Evolutionary conservation across 139 green algal genomes (phyloP), one percentile per base, ranked within the genome.

Genomic region (Micromonas pusilla): DNA sequence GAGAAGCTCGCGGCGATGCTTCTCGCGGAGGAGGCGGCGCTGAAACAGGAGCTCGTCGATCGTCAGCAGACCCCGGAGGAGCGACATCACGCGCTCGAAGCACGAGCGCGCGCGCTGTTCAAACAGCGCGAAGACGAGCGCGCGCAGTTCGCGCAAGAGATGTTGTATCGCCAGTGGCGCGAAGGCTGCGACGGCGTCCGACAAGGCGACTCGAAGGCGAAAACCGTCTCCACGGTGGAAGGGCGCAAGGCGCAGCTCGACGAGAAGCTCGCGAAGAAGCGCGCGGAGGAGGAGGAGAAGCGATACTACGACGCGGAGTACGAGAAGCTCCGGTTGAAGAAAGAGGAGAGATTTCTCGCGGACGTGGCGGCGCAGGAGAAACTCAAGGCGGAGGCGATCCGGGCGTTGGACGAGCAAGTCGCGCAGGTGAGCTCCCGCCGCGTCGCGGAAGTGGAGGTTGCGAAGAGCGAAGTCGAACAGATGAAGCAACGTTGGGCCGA

Each of bases 81-180:
- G 45, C 45, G 45, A 57, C 9, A 16, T 23, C 9, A 9, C 45
- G 62, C n/a, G 28, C n/a, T 70, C 9, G 62, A 70, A 16, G 20
- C 13, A 16, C 62, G 62, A 6, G 62, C 62, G 9, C 5, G 6
- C 9, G 62, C 13, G 5, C 28, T 70, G 62, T 9, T 31, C 5
- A 5, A 25, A 25, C n/a, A 16, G 13, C 13, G 62, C 13, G 62
- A 70, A 16, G 62, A 31, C 5, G 62, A 31, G 20, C 62, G 62
- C 62, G 26, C 13, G 13, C 5, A 16, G 62, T 70, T 37, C 62
- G 62, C 62, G 13, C 9, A 70, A 6, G 13, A 70, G 19, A 70
- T 70, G 62, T 16, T 31, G 26, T 70, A 70, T 16, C n/a, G 28
- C 26, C 62, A 70, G 62, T 70, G 62, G 62, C 62, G 62, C 62